A percentile compares a stretch with the other conserved stretches of the same genome.
Evolutionary conservation across 306 rosid genomes (phyloP).

Genomic region (Malus asiatica): DNA sequence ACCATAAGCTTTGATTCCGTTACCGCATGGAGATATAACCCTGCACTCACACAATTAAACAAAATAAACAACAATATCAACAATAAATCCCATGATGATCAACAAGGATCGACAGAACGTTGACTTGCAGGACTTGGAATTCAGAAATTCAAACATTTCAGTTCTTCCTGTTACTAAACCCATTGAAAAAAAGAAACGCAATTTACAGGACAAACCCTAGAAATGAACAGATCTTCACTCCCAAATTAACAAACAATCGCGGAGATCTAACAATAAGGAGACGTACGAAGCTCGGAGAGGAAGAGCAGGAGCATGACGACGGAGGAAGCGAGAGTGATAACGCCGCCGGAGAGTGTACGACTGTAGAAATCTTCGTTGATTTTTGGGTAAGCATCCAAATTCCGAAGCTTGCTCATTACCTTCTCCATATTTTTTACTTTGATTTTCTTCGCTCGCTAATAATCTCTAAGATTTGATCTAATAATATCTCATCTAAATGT

Average conservation of each 20-base stretch:
- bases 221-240: not conserved
- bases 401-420: conserved; percentile 79
- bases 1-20: conserved; percentile 87
- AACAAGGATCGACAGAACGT: not conserved
- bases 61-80: not conserved
- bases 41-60: conserved; percentile 30
- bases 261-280: not conserved
- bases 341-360: conserved; percentile 96
- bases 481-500: not conserved
- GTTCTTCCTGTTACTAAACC: not conserved
- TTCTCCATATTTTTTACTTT: conserved; percentile 47
- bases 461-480: not conserved
- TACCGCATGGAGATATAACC: conserved; percentile 73
- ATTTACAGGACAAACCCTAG: not conserved
- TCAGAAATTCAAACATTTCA: not conserved
- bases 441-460: not conserved
- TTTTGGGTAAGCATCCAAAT: conserved; percentile 89
- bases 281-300: conserved; percentile 88
- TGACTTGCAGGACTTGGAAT: not conserved
- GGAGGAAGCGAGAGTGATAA: conserved; percentile 83
- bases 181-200: not conserved
- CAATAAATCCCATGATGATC: not conserved
- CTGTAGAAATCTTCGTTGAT: conserved; percentile 95
- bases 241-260: not conserved
- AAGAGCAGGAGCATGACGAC: conserved; percentile 80